These are phyloP conservation scores for Erodium trifolium DNA, from an alignment of 441 rosid genomes.

Conservation along the genomic window DNA sequence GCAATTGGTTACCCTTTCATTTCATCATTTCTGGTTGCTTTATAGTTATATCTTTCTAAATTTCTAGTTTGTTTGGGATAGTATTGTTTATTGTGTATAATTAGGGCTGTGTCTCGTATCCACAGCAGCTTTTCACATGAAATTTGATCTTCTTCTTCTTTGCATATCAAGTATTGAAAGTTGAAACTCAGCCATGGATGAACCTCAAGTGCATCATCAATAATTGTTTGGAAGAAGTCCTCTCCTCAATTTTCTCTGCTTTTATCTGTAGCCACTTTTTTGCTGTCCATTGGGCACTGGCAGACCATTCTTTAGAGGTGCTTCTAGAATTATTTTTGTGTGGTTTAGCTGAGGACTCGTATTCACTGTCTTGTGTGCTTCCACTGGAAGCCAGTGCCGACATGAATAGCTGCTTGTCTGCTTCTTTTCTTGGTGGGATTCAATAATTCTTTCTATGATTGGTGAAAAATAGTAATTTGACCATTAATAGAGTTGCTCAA, in stretches of 20 bases:
- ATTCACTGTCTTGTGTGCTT: too few species aligned
- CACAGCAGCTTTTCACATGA: constrained; percentile 16
- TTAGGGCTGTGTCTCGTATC: constrained; percentile 23
- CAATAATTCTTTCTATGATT: background rate
- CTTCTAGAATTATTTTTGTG: too few species aligned
- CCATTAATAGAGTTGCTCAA: background rate
- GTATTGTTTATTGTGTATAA: constrained; percentile 25
- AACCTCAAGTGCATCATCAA: background rate
- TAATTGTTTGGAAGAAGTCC: background rate
- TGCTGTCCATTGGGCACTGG: background rate
- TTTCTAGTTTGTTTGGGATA: constrained; percentile 17
- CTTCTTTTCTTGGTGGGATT: too few species aligned
- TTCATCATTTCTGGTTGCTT: background rate
- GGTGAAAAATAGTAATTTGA: background rate
- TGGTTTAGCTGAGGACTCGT: too few species aligned
- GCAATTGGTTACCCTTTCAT: background rate
- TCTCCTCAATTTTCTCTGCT: background rate
- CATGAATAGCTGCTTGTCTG: too few species aligned
- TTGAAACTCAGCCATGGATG: background rate
- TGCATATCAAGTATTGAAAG: too few species aligned
- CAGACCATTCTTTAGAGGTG: too few species aligned
- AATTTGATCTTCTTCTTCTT: constrained; percentile 16
- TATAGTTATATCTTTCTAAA: background rate
- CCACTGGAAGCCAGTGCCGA: too few species aligned
- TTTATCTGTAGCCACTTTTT: background rate